A percentile compares a stretch with the other conserved stretches of the same genome.
These are phyloP conservation scores for Chalaropsis thielavioides DNA, from an alignment of 2,329 filamentous ascomycete genomes.

Conservation along the genomic window DNA sequence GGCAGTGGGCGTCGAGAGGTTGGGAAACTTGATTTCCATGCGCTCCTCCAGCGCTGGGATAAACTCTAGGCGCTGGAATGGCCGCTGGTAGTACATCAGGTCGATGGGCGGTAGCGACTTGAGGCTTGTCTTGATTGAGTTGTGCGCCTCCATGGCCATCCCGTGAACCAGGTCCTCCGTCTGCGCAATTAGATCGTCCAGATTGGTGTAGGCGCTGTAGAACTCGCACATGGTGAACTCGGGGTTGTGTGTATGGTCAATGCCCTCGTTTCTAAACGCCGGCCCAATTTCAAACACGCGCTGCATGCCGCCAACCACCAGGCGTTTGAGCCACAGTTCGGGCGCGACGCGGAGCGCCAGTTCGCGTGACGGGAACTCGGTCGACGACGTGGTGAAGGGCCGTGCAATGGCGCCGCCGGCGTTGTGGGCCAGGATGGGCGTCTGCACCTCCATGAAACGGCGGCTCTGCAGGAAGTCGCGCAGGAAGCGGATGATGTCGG, in stretches of 20 bases:
- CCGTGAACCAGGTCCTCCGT: constrained; percentile 58
- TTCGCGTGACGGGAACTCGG: constrained; percentile 56
- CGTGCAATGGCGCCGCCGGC: constrained; percentile 80
- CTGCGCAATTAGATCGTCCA: constrained; percentile 57
- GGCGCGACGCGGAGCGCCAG: constrained; percentile 79
- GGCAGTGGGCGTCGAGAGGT: constrained; percentile 42
- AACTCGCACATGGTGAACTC: constrained; percentile 98
- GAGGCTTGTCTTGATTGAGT: constrained; percentile 32
- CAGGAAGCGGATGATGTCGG: constrained; percentile 58
- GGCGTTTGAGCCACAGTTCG: constrained; percentile 85
- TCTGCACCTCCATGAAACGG: constrained; percentile 76
- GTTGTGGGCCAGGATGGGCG: constrained; percentile 67
- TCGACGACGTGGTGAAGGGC: constrained; percentile 68
- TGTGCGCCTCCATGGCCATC: constrained; percentile 38
- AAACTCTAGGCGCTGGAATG: constrained; percentile 63
- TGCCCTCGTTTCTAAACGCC: constrained; percentile 82
- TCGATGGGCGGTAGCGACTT: constrained; percentile 35
- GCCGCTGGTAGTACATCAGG: constrained; percentile 32
- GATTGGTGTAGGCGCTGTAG: constrained; percentile 71
- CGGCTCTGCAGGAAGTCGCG: constrained; percentile 57
- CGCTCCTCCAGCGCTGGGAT: constrained; percentile 60
- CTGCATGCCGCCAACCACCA: constrained; percentile 79
- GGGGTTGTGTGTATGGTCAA: constrained; percentile 86
- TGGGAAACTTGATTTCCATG: constrained; percentile 51
- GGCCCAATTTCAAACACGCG: constrained; percentile 87